phyloP scores from a whole-genome alignment of 1,284 basidiomycete species.

The Marasmius tenuissimus region DNA sequence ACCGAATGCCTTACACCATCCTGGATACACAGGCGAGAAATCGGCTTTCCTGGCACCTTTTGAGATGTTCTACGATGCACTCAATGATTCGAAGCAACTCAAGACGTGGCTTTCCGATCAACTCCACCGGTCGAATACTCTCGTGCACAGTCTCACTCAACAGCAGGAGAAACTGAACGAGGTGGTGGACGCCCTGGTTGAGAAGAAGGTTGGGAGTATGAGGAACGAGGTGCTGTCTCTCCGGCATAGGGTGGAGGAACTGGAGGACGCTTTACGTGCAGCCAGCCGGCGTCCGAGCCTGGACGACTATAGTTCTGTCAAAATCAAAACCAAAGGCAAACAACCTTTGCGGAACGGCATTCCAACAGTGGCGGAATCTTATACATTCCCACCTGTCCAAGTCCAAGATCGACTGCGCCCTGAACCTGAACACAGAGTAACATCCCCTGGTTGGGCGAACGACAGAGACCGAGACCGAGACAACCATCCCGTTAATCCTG shows the following conservation, averaged over 20 bases:
- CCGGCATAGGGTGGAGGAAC: slow-evolving; percentile 53
- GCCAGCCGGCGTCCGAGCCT: slow-evolving; percentile 32
- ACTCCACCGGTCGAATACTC: slow-evolving; percentile 56
- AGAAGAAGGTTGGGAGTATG: slow-evolving; percentile 53
- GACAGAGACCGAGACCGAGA: slow-evolving; percentile 37
- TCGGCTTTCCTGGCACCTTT: slow-evolving; percentile 76
- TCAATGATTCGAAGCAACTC: slow-evolving; percentile 72
- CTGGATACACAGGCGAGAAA: slow-evolving; percentile 62
- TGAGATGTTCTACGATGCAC: slow-evolving; percentile 74
- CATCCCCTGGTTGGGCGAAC: slow-evolving; percentile 35
- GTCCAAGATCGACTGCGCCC: slow-evolving; percentile 18
- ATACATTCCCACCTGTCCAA: slow-evolving; percentile 45
- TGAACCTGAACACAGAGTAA: slow-evolving; percentile 21
- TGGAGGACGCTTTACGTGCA: slow-evolving; percentile 52
- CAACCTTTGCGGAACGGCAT: slow-evolving; percentile 35
- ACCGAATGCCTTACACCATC: slow-evolving; percentile 57
- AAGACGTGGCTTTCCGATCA: slow-evolving; percentile 74
- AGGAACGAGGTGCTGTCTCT: slow-evolving; percentile 57
- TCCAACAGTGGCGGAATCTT: slow-evolving; percentile 36
- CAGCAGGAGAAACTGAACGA: slow-evolving; percentile 61
- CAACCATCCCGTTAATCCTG: slow-evolving; percentile 2
- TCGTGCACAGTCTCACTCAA: slow-evolving; percentile 49
- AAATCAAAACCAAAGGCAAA: slow-evolving; percentile 32
- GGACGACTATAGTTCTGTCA: slow-evolving; percentile 20
- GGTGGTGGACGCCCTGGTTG: slow-evolving; percentile 55